phyloP scores from a whole-genome alignment of 345 rosid genomes.

The Nasturtium officinale region DNA sequence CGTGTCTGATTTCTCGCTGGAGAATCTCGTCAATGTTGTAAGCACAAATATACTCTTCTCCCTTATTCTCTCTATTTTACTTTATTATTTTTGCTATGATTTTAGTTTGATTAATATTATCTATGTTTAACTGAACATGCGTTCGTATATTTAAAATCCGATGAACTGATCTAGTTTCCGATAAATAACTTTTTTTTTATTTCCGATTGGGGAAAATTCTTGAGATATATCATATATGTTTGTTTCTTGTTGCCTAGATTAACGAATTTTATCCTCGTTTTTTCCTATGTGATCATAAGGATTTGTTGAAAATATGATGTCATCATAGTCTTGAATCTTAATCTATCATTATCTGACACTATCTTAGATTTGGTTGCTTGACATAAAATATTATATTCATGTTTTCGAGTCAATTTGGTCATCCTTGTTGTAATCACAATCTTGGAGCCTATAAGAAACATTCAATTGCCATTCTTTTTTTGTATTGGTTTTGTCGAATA shows the following conservation, averaged over 20 bases:
- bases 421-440: background rate
- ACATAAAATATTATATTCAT: background rate
- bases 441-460: background rate
- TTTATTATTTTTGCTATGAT: background rate
- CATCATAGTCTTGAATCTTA: background rate
- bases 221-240: background rate
- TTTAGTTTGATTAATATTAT: background rate
- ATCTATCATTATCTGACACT: background rate
- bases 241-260: slow-evolving; percentile 19
- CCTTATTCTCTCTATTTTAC: background rate
- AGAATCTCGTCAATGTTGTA: slow-evolving; percentile 47
- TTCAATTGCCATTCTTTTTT: background rate
- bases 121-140: background rate
- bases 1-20: slow-evolving; percentile 39
- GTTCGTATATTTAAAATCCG: background rate
- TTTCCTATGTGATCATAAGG: background rate
- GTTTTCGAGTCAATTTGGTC: slow-evolving; percentile 1
- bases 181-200: background rate
- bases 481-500: background rate
- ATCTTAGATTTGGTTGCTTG: slow-evolving; percentile 2
- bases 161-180: slow-evolving; percentile 3
- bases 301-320: background rate
- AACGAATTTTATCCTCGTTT: background rate
- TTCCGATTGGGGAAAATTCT: background rate
- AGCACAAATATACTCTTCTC: background rate